These are phyloP conservation scores for Drechslerella dactyloides DNA, from an alignment of 2,329 filamentous ascomycete species.

Conservation along the genomic window DNA sequence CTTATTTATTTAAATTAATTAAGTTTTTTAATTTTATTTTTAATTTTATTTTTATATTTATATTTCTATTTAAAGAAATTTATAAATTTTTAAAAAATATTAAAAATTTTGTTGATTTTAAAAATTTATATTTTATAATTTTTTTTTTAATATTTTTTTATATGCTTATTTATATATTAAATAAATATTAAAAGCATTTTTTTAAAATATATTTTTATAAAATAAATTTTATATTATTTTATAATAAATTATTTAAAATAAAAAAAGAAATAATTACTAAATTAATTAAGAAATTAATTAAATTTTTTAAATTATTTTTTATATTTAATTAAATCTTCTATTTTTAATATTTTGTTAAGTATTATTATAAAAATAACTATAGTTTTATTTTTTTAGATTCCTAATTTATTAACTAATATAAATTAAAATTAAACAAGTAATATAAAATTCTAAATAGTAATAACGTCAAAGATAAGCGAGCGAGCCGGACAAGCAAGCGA, in stretches of 20 bases:
- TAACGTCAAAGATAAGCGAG: too few relatives aligned
- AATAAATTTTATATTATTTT: neutral
- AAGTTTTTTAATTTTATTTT: neutral
- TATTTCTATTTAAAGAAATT: neutral
- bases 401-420: neutral
- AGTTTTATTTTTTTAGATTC: neutral
- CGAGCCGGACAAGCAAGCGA: too few relatives aligned
- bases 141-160: neutral
- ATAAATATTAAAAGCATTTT: neutral
- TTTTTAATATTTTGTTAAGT: neutral
- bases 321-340: neutral
- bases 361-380: neutral
- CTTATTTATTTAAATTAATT: too few relatives aligned
- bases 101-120: too few relatives aligned
- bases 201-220: neutral
- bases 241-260: neutral
- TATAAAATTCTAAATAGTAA: too few relatives aligned
- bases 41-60: constrained; percentile 1
- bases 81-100: neutral
- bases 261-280: neutral
- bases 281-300: constrained; percentile 1
- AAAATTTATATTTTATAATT: too few relatives aligned
- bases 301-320: neutral
- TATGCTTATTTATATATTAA: neutral
- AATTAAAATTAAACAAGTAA: neutral